Percentiles rank a stretch among this genome's conserved stretches.
Conservation (phyloP, 768 basidiomycete species). For the Ephemerocybe angulata region DNA sequence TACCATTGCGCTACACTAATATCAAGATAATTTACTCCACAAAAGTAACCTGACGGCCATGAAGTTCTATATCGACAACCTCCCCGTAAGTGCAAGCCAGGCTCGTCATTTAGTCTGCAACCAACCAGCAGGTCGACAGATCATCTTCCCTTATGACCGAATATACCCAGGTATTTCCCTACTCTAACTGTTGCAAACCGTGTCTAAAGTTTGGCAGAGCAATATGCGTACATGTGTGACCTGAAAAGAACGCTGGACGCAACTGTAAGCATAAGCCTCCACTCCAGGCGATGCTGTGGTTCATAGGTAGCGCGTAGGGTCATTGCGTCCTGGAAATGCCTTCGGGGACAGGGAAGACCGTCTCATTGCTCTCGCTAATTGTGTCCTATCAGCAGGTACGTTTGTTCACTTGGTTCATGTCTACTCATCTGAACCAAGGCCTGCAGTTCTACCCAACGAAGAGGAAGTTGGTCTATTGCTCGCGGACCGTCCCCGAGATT, state of each 20-base stretch:
- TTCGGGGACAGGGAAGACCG: constrained; percentile 98
- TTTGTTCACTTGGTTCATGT: background rate
- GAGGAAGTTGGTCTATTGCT: constrained; percentile 96
- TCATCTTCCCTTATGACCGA: constrained; percentile 90
- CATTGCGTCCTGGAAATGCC: constrained; percentile 99
- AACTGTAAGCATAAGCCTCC: constrained; percentile 46
- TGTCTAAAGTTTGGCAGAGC: constrained; percentile 52
- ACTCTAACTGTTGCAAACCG: constrained; percentile 6
- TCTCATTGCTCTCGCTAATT: constrained; percentile 91
- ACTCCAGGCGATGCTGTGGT: background rate
- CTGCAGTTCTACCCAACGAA: constrained; percentile 87
- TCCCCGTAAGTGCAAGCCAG: constrained; percentile 51
- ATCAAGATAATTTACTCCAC: too few species aligned
- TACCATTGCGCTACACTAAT: too few species aligned
- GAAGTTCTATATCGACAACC: constrained; percentile 81
- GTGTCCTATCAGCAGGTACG: constrained; percentile 94
- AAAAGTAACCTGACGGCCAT: too few species aligned
- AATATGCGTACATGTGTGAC: constrained; percentile 99
- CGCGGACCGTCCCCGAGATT: constrained; percentile 98
- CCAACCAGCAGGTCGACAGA: constrained; percentile 44
- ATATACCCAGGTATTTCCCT: constrained; percentile 81
- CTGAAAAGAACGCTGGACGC: constrained; percentile 95
- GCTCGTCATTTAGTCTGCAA: background rate
- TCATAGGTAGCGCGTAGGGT: constrained; percentile 55
- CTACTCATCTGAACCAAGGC: background rate